Base-by-base conservation (phyloP, 192 early-diverging fungal species). In the Coemansia sp. region DNA sequence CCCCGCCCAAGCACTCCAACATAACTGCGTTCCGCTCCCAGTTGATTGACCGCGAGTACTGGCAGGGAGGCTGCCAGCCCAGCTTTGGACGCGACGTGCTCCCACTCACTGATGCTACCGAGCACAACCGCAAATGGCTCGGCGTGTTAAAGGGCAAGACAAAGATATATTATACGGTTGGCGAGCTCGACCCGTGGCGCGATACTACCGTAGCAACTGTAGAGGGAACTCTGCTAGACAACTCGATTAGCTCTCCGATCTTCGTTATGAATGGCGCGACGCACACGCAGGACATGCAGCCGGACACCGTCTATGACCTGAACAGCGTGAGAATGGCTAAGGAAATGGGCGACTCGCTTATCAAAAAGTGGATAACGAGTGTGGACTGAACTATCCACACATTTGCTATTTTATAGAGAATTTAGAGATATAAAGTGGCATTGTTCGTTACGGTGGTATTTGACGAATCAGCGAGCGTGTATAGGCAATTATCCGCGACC, bases 111-210 rank as follows among this genome's bases (percentile, higher is more conserved):
- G 53, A 70, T 21, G 53, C 55, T 10, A 52, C 53, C 4, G 52
- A 63, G 21, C 60, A 58, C 53, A 56, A 76, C 50, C 15, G 50
- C 1, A 59, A 59, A 18, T 76, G 69, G 69, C 52, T 71, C 4
- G 50, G 50, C 37, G 39, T 64, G 17, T 50, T 71, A n/a, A 43
- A 40, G 36, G 53, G 53, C 34, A 43, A 54, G 12, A 46, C 41
- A 41, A 71, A 71, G 27, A 71, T 71, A 18, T 65, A 61, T 32
- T 71, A 71, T 34, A 63, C 69, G 11, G 62, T 61, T 22, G 69
- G 69, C 7, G 40, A 57, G 1, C 37, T 60, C 19, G 69, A 71
- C 22, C 32, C 60, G 10, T 71, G 69, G 69, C 69, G 69, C 29
- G 62, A 38, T 21, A 48, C 62, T 1, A 60, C 52, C 0, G 69